Percentiles rank a stretch among this genome's conserved stretches.
phyloP scores from a whole-genome alignment of 805 yeast genomes.

The Candida endomychidarum region DNA sequence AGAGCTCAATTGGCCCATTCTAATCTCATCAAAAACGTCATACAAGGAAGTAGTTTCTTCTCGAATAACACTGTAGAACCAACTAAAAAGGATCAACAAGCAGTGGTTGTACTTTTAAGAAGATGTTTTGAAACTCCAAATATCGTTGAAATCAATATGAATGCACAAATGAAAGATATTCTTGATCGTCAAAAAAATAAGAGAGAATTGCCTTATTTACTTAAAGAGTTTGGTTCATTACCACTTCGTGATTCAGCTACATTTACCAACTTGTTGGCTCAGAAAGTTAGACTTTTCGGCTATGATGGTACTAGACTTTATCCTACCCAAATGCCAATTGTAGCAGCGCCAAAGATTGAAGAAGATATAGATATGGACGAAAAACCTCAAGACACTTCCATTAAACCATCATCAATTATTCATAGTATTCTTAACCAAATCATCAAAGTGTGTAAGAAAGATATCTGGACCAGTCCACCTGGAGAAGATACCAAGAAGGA shows the following conservation, averaged over 20 bases:
- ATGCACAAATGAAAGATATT: conserved; percentile 48
- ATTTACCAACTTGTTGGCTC: conserved; percentile 46
- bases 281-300: conserved; percentile 42
- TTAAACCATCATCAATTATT: conserved; percentile 54
- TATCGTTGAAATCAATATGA: conserved; percentile 48
- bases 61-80: conserved; percentile 18
- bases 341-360: conserved; percentile 16
- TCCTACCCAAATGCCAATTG: conserved; percentile 23
- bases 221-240: conserved; percentile 52
- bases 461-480: conserved; percentile 35
- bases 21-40: conserved; percentile 46
- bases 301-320: conserved; percentile 35
- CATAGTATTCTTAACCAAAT: conserved; percentile 64
- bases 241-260: conserved; percentile 49
- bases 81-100: conserved; percentile 16
- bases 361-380: conserved; percentile 30
- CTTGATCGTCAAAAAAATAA: conserved; percentile 19
- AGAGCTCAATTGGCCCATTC: conserved; percentile 47
- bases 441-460: conserved; percentile 45
- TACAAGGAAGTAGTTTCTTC: conserved; percentile 40
- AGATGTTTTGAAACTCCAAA: conserved; percentile 66
- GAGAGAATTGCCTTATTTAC: conserved; percentile 45
- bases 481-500: conserved; percentile 20
- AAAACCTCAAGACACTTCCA: conserved; percentile 8
- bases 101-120: conserved; percentile 52